These are phyloP conservation scores for Boletus bicolor DNA, from an alignment of 768 basidiomycete genomes.

Conservation along the genomic window DNA sequence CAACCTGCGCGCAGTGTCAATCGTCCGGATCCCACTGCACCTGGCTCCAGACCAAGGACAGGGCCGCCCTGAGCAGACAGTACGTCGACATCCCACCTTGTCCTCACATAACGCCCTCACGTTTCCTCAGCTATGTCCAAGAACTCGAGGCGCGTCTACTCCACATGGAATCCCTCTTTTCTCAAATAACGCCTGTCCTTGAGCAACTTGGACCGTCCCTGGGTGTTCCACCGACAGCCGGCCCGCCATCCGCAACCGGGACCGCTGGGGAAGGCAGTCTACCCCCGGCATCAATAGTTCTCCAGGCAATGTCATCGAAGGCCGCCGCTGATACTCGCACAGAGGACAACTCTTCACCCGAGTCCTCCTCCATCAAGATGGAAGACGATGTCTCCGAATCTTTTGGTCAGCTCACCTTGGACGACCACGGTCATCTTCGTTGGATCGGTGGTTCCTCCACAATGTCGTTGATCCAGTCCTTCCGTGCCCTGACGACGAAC, in stretches of 20 bases:
- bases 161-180: slow-evolving; percentile 85
- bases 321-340: slow-evolving; percentile 35
- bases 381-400: slow-evolving; percentile 79
- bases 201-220: slow-evolving; percentile 64
- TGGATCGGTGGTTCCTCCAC: slow-evolving; percentile 93
- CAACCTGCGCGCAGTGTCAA: slow-evolving; percentile 79
- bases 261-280: slow-evolving; percentile 14
- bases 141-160: slow-evolving; percentile 84
- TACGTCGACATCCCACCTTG: slow-evolving; percentile 38
- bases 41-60: slow-evolving; percentile 90
- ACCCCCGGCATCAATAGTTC: slow-evolving; percentile 27
- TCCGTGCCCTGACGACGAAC: slow-evolving; percentile 70
- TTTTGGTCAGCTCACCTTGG: slow-evolving; percentile 83
- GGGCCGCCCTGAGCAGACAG: slow-evolving; percentile 88
- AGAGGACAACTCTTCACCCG: slow-evolving; percentile 33
- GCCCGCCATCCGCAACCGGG: slow-evolving; percentile 26
- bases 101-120: slow-evolving; percentile 17
- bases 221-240: slow-evolving; percentile 38
- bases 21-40: slow-evolving; percentile 75
- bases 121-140: slow-evolving; percentile 70
- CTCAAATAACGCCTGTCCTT: slow-evolving; percentile 75
- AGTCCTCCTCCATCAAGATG: slow-evolving; percentile 34
- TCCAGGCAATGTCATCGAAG: slow-evolving; percentile 38
- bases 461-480: slow-evolving; percentile 89
- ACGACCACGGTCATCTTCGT: slow-evolving; percentile 86